Percentiles rank a stretch among this genome's conserved stretches.
These are phyloP conservation scores for Trichoderma sp. DNA, from an alignment of 2,329 filamentous ascomycete genomes.

Conservation along the genomic window DNA sequence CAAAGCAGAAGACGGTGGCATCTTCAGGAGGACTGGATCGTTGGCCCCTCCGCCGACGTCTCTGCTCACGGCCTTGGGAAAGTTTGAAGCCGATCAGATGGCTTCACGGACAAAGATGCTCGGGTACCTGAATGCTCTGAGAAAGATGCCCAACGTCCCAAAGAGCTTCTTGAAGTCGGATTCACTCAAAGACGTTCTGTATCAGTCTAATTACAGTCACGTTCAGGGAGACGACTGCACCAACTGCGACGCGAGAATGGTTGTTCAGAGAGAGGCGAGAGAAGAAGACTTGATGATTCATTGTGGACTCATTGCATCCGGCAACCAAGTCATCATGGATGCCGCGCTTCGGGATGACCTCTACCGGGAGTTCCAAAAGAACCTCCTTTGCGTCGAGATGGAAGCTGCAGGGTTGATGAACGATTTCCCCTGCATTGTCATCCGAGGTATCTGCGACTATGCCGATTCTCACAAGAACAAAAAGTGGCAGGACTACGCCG, in stretches of 20 bases:
- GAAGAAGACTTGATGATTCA: constrained; percentile 21
- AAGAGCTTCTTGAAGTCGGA: background rate
- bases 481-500: constrained; percentile 43
- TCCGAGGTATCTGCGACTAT: constrained; percentile 48
- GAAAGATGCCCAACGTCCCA: background rate
- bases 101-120: constrained; percentile 4
- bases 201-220: background rate
- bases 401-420: constrained; percentile 38
- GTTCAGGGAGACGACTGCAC: background rate
- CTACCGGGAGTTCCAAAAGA: constrained; percentile 26
- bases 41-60: constrained; percentile 19
- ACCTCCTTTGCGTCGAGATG: constrained; percentile 38
- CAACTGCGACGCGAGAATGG: constrained; percentile 7
- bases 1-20: constrained; percentile 1
- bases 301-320: constrained; percentile 38
- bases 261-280: background rate
- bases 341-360: constrained; percentile 38
- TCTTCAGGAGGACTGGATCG: constrained; percentile 6
- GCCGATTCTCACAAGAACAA: constrained; percentile 46
- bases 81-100: constrained; percentile 10
- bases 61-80: constrained; percentile 16
- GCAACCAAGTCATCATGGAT: constrained; percentile 44
- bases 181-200: background rate
- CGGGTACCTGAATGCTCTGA: background rate
- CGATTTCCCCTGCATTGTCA: constrained; percentile 40